phyloP scores from a whole-genome alignment of 352 stramenopile genomes.

The Phytophthora vignae region DNA sequence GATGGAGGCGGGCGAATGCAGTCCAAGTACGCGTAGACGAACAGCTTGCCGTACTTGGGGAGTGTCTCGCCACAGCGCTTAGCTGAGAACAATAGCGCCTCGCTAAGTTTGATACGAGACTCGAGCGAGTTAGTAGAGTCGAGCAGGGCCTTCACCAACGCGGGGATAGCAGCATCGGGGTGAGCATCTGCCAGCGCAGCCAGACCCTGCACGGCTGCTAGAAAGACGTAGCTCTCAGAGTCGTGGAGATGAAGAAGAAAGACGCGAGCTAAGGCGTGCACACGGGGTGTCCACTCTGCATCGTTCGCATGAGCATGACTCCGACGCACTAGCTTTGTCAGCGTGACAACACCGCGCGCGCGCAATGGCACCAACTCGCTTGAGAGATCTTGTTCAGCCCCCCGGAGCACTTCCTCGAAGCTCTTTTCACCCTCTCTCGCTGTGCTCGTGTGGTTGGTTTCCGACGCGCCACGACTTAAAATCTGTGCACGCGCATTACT shows the following conservation, averaged over 20 bases:
- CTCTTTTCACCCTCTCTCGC: constrained; percentile 30
- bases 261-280: constrained; percentile 59
- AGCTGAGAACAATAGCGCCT: constrained; percentile 82
- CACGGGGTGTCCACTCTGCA: constrained; percentile 54
- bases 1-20: constrained; percentile 64
- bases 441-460: background rate
- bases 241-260: constrained; percentile 76
- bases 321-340: constrained; percentile 79
- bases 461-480: constrained; percentile 47
- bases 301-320: constrained; percentile 57
- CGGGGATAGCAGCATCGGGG: constrained; percentile 67
- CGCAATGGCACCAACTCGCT: constrained; percentile 76
- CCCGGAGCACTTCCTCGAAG: constrained; percentile 64
- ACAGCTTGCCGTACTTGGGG: constrained; percentile 70
- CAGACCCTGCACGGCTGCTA: constrained; percentile 83
- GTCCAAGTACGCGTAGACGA: constrained; percentile 85
- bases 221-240: constrained; percentile 85
- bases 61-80: constrained; percentile 81
- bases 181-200: constrained; percentile 68
- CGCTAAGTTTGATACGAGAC: constrained; percentile 85
- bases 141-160: constrained; percentile 60
- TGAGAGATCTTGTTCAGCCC: constrained; percentile 64
- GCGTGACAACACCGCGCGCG: constrained; percentile 71
- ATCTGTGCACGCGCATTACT: constrained; percentile 74
- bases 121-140: constrained; percentile 63